Evolutionary conservation across 2,329 filamentous ascomycete species (phyloP).

Genomic region (Penicillium sp.): DNA sequence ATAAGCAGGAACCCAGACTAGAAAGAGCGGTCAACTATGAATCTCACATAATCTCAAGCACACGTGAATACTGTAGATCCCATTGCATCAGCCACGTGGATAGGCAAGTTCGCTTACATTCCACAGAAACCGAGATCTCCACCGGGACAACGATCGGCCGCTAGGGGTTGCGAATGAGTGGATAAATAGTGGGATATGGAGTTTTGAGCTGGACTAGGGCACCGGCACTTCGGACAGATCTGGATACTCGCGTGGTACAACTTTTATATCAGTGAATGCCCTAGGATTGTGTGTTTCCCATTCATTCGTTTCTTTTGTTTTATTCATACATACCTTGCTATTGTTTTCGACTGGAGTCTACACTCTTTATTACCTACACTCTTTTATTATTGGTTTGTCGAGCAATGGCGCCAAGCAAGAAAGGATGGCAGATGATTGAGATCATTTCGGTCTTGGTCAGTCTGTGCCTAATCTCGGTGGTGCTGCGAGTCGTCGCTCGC

Average conservation of each 20-base stretch:
- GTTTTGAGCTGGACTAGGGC: neutral
- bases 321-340: conserved; percentile 1
- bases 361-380: conserved; percentile 4
- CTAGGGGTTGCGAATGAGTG: conserved; percentile 3
- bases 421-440: conserved; percentile 31
- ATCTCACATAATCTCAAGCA: neutral
- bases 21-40: neutral
- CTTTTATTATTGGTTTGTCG: neutral
- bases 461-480: conserved; percentile 26
- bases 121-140: neutral
- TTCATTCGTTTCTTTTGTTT: conserved; percentile 6
- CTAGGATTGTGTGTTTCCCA: neutral
- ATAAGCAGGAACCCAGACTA: neutral
- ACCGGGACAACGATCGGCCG: conserved; percentile 5
- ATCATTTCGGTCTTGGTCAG: conserved; percentile 32
- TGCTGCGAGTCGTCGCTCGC: conserved; percentile 28
- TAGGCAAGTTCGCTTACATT: neutral
- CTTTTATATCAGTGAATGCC: conserved; percentile 3
- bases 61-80: neutral
- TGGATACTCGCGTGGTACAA: neutral
- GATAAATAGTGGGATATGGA: neutral
- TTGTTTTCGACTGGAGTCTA: neutral
- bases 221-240: neutral
- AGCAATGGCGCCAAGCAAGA: conserved; percentile 26
- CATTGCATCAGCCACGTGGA: neutral